Evolutionary conservation across 139 green algal genomes (phyloP).

Genomic region (Gonium pectorale): DNA sequence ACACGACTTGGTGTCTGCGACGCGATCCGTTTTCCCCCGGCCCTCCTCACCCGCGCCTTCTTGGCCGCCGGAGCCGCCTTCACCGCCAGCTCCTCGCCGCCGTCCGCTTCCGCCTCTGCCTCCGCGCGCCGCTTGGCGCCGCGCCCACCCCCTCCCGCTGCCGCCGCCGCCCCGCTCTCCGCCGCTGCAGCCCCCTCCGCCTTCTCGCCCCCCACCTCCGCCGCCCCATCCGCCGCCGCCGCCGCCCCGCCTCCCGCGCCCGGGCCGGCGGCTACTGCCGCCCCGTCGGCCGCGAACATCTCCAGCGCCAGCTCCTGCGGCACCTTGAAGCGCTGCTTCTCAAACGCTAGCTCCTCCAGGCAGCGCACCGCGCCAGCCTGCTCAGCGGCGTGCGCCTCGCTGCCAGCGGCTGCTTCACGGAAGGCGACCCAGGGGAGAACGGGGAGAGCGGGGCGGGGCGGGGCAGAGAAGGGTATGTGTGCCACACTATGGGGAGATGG

Average conservation of each 20-base stretch:
- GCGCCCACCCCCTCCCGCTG: background rate
- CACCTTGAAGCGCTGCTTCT: conserved; percentile 53
- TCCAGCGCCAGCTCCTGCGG: conserved; percentile 19
- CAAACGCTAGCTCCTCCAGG: conserved; percentile 38
- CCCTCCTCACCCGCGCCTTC: conserved; percentile 21
- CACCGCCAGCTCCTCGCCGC: conserved; percentile 13
- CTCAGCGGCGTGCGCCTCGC: conserved; percentile 18
- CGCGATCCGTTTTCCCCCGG: too few species aligned
- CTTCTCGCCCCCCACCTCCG: background rate
- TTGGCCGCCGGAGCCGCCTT: conserved; percentile 1
- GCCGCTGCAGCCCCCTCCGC: background rate
- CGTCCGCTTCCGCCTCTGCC: background rate
- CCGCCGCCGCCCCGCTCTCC: background rate
- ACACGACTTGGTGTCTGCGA: too few species aligned
- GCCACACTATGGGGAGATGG: too few species aligned
- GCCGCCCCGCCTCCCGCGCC: background rate
- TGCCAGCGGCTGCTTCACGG: background rate
- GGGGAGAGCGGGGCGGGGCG: too few species aligned
- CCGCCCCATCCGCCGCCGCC: background rate
- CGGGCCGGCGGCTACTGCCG: background rate
- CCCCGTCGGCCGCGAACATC: background rate
- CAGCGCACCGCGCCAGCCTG: conserved; percentile 15
- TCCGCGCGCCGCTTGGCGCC: conserved; percentile 5
- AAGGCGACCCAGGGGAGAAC: too few species aligned
- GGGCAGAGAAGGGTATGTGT: too few species aligned